Conservation (phyloP, 192 early-diverging fungal species). For the Chytriomyces hyalinus region DNA sequence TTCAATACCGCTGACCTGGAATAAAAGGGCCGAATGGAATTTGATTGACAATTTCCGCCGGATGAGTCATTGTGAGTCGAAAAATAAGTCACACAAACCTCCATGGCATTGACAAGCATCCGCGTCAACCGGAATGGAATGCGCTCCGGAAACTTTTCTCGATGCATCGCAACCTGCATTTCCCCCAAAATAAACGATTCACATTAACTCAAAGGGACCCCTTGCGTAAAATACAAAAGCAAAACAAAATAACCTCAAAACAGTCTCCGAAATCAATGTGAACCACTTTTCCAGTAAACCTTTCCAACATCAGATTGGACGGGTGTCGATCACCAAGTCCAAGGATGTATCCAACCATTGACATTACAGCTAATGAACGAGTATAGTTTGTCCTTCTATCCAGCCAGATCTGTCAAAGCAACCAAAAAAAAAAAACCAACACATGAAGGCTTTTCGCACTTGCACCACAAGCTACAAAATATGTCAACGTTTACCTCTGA, state of each 20-base stretch:
- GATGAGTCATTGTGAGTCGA: neutral
- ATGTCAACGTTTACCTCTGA: conserved; percentile 68
- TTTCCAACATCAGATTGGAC: conserved; percentile 92
- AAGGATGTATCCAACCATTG: conserved; percentile 98
- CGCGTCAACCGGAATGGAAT: conserved; percentile 99
- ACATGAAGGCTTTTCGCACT: neutral
- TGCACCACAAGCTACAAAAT: neutral
- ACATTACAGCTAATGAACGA: conserved; percentile 93
- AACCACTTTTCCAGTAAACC: conserved; percentile 87
- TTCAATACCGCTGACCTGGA: conserved; percentile 82
- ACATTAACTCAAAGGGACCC: conserved; percentile 13
- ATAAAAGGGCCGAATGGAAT: neutral
- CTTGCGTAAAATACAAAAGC: neutral
- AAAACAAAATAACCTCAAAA: conserved; percentile 73
- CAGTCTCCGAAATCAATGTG: conserved; percentile 99
- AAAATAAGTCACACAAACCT: conserved; percentile 53
- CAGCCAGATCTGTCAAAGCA: conserved; percentile 72
- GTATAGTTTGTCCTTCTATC: conserved; percentile 95
- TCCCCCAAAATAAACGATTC: conserved; percentile 1
- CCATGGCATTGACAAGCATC: conserved; percentile 98
- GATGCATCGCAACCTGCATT: conserved; percentile 84
- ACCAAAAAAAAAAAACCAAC: conserved; percentile 4
- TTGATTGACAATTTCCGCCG: neutral
- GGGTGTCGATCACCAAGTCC: conserved; percentile 96
- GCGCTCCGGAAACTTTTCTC: conserved; percentile 95